Evolutionary conservation across 306 rosid species (phyloP).

Genomic region (Urtica urens): DNA sequence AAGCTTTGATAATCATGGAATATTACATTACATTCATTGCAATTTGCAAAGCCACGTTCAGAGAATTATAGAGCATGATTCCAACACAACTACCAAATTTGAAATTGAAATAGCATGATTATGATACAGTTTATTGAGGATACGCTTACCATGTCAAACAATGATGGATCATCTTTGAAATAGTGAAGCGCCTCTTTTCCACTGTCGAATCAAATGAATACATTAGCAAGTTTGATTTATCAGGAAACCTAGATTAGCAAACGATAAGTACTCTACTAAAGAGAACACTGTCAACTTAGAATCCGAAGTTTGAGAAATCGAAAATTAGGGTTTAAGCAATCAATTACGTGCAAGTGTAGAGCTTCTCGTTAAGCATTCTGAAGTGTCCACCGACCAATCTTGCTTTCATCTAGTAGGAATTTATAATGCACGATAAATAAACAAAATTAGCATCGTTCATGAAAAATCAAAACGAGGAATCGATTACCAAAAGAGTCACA

Average conservation of each 20-base stretch:
- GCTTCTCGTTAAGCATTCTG: constrained; percentile 93
- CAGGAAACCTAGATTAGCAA: background rate
- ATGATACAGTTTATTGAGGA: no score
- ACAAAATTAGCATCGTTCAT: background rate
- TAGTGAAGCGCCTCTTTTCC: constrained; percentile 84
- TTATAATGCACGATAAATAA: background rate
- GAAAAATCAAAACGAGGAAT: background rate
- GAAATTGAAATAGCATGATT: no score
- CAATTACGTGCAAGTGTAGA: constrained; percentile 85
- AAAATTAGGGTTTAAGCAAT: no score
- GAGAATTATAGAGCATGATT: no score
- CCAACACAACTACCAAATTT: no score
- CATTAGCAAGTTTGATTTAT: background rate
- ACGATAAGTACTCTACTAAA: background rate
- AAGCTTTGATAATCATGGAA: no score
- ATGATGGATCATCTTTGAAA: constrained; percentile 57
- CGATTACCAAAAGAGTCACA: background rate
- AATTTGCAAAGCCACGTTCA: no score
- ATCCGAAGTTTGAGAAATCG: background rate
- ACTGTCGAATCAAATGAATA: constrained; percentile 24
- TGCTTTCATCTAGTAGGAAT: constrained; percentile 74
- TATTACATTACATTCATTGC: no score
- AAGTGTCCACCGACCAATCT: constrained; percentile 87
- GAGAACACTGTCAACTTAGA: background rate
- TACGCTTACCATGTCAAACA: constrained; percentile 55